phyloP scores from a whole-genome alignment of 805 yeast species.

The Yamadazyma sp. region DNA sequence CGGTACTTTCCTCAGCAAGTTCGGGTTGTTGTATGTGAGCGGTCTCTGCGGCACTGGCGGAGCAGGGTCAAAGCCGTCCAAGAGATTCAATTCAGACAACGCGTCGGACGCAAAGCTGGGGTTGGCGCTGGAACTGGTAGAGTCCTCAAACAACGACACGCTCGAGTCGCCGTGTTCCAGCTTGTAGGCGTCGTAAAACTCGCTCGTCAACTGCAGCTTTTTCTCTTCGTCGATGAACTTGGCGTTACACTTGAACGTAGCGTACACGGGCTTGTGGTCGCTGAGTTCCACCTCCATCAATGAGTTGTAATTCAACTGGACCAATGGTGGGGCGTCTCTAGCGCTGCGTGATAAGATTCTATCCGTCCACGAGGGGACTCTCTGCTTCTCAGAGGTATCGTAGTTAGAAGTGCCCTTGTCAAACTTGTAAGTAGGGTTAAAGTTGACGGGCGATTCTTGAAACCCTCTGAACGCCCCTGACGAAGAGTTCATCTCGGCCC shows the following conservation, averaged over 20 bases:
- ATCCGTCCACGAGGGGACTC: constrained; percentile 97
- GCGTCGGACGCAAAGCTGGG: constrained; percentile 26
- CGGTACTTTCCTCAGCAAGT: constrained; percentile 18
- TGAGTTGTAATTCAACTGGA: constrained; percentile 68
- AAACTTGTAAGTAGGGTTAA: constrained; percentile 89
- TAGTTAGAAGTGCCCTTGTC: constrained; percentile 79
- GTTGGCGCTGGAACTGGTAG: constrained; percentile 7
- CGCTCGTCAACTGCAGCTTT: constrained; percentile 26
- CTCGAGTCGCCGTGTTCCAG: constrained; percentile 24
- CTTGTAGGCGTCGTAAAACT: constrained; percentile 31
- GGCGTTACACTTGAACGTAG: constrained; percentile 67
- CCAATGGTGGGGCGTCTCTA: constrained; percentile 28
- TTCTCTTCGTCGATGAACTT: constrained; percentile 56
- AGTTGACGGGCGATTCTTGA: constrained; percentile 71
- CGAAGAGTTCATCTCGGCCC: constrained; percentile 57
- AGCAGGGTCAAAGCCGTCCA: constrained; percentile 26
- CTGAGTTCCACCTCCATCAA: constrained; percentile 61
- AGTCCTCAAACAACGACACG: constrained; percentile 3
- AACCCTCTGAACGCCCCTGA: constrained; percentile 71
- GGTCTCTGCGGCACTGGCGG: constrained; percentile 22
- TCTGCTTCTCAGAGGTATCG: constrained; percentile 87
- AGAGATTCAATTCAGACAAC: constrained; percentile 36
- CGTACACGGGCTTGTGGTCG: constrained; percentile 93
- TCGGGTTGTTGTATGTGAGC: constrained; percentile 3
- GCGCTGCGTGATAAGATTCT: constrained; percentile 69